Base-by-base conservation (phyloP, 2,329 filamentous ascomycete species). In the Aureobasidium lini region DNA sequence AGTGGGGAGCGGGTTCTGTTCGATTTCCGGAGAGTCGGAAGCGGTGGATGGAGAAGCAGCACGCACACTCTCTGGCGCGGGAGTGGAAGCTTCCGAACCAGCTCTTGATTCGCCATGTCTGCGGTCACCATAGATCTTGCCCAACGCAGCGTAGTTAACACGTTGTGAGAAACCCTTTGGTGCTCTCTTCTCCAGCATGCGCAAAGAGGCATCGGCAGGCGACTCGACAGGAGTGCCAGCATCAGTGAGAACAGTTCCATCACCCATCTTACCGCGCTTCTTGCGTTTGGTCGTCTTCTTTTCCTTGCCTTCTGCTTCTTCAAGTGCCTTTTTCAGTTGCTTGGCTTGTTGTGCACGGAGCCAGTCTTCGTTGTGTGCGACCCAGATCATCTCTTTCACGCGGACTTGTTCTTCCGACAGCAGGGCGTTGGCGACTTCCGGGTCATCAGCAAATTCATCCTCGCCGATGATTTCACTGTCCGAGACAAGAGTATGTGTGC, bases 361-460 rank as follows among this genome's bases (percentile, higher is more conserved):
- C 83, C 92, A 99, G 65, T 95, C 90, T 70, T 94, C 91, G 73
- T 99, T 97, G 70, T 92, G 86, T 61, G 93, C 92, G 44, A 95
- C 85, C 94, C 94, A 99, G 56, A 97, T 89, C 61, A 85, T 84
- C 72, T 96, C 92, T 72, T 96, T 97, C 69, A 91, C 84, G 36
- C 82, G 82, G 2, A 86, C 83, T 74, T 97, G 92, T 3, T 84
- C 82, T 1, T 86, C 82, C 0, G 81, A 82, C 5, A 97, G 79
- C 37, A 91, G 74, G 68, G 92, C 96, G 66, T 88, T 88, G 61
- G 81, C 77, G 5, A 99, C 90, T 72, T 99, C 94, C 0, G 86
- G 87, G 63, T 99, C 94, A 66, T 95, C 85, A 39, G 86, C 89
- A 68, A 97, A 96, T 69, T 96, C 92, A 60, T 88, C 83, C 60